phyloP scores from a whole-genome alignment of 1,139 yeast genomes.

The Trichomonascaceae sp. region DNA sequence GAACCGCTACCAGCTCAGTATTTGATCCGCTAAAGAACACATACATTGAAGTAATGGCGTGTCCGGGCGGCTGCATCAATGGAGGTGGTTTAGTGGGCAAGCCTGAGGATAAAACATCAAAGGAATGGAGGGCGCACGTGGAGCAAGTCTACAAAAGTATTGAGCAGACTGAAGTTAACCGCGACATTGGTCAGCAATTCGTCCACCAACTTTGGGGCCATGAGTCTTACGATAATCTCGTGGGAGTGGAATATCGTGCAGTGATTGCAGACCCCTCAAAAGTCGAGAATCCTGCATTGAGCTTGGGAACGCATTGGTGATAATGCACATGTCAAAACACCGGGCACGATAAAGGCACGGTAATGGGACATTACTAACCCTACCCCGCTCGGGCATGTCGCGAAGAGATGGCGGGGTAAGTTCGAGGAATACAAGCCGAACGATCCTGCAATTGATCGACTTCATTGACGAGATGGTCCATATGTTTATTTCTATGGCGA shows the following conservation, averaged over 20 bases:
- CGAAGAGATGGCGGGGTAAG: too few relatives aligned
- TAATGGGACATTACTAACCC: too few relatives aligned
- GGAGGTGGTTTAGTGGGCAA: conserved; percentile 86
- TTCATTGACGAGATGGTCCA: too few relatives aligned
- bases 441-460: too few relatives aligned
- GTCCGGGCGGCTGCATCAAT: conserved; percentile 94
- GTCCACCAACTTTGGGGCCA: conserved; percentile 7
- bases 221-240: conserved; percentile 6
- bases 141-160: conserved; percentile 20
- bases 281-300: conserved; percentile 10
- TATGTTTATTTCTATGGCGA: too few relatives aligned
- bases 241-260: conserved; percentile 10
- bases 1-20: conserved; percentile 8
- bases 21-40: conserved; percentile 56
- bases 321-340: too few relatives aligned
- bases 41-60: conserved; percentile 93
- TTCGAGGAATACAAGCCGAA: too few relatives aligned
- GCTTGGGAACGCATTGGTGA: conserved; percentile 16
- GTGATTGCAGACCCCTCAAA: conserved; percentile 7
- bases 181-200: conserved; percentile 5
- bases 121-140: conserved; percentile 24
- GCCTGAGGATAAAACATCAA: conserved; percentile 25
- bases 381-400: too few relatives aligned
- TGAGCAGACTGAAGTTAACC: conserved; percentile 9
- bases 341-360: too few relatives aligned